Conservation (phyloP, 106 monocot genomes). For the Triglochin maritima region DNA sequence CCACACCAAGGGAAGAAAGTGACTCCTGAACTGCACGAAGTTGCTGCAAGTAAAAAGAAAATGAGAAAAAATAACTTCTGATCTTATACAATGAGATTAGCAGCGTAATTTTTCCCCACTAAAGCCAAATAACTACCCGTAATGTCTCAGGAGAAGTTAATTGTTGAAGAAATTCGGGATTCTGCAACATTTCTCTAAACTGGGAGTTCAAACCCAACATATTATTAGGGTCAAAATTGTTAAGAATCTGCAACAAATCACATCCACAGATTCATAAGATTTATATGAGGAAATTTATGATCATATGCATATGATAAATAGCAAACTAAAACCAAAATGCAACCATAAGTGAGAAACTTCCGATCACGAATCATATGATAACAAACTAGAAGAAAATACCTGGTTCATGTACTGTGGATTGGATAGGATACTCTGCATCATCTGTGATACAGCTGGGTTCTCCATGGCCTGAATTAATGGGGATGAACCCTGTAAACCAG, state of each 20-base stretch:
- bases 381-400: constrained; percentile 22
- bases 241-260: neutral
- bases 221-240: constrained; percentile 39
- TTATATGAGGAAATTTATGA: neutral
- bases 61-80: neutral
- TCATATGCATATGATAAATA: too few species aligned
- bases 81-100: neutral
- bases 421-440: constrained; percentile 74
- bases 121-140: constrained; percentile 28
- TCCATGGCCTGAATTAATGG: constrained; percentile 53
- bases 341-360: too few species aligned
- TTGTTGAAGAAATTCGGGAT: constrained; percentile 74
- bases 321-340: too few species aligned
- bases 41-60: constrained; percentile 41
- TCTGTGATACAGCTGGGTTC: constrained; percentile 68
- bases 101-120: too few species aligned
- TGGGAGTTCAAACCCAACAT: constrained; percentile 57
- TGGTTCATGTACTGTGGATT: constrained; percentile 84
- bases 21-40: constrained; percentile 48
- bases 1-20: constrained; percentile 35
- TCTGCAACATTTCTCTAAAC: constrained; percentile 74
- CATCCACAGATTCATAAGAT: neutral
- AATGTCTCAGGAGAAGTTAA: constrained; percentile 68
- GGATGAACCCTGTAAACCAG: constrained; percentile 44
- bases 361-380: neutral